These are phyloP conservation scores for Metschnikowia cerradonensis DNA, from an alignment of 805 yeast species.

Conservation along the genomic window DNA sequence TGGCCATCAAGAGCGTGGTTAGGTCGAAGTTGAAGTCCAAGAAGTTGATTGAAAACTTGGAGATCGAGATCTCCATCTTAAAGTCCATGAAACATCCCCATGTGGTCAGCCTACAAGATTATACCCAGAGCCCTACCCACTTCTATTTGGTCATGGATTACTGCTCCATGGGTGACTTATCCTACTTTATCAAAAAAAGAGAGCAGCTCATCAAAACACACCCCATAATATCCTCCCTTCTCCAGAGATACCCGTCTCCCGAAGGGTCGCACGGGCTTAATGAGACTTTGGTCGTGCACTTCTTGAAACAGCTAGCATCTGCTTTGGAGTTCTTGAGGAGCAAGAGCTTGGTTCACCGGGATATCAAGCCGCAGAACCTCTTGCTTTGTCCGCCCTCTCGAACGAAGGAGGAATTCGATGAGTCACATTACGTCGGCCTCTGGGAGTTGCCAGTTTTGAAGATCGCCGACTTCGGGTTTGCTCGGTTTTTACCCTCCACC, in stretches of 20 bases:
- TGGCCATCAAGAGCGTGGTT: slow-evolving; percentile 86
- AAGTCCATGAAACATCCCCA: slow-evolving; percentile 90
- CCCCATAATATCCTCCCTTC: slow-evolving; percentile 72
- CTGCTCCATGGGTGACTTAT: slow-evolving; percentile 91
- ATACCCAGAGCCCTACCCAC: slow-evolving; percentile 69
- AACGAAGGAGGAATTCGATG: slow-evolving; percentile 55
- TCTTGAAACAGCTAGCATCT: slow-evolving; percentile 78
- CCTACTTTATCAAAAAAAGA: slow-evolving; percentile 77
- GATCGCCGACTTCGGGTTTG: slow-evolving; percentile 97
- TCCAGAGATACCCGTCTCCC: slow-evolving; percentile 82
- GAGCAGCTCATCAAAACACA: slow-evolving; percentile 67
- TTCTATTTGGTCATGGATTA: slow-evolving; percentile 94
- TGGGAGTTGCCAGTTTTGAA: slow-evolving; percentile 89
- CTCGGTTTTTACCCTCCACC: slow-evolving; percentile 87
- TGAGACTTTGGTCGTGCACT: slow-evolving; percentile 73
- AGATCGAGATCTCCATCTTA: slow-evolving; percentile 84
- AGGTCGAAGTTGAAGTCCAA: slow-evolving; percentile 78
- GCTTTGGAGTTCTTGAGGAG: slow-evolving; percentile 79
- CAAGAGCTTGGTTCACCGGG: slow-evolving; percentile 88
- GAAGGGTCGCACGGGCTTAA: slow-evolving; percentile 74
- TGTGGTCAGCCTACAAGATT: slow-evolving; percentile 81
- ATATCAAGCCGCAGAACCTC: slow-evolving; percentile 89
- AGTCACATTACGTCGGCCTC: slow-evolving; percentile 62
- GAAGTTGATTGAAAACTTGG: slow-evolving; percentile 85
- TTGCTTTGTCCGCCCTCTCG: slow-evolving; percentile 79